phyloP scores from a whole-genome alignment of 768 basidiomycete species.

The Agrocybe praecox region DNA sequence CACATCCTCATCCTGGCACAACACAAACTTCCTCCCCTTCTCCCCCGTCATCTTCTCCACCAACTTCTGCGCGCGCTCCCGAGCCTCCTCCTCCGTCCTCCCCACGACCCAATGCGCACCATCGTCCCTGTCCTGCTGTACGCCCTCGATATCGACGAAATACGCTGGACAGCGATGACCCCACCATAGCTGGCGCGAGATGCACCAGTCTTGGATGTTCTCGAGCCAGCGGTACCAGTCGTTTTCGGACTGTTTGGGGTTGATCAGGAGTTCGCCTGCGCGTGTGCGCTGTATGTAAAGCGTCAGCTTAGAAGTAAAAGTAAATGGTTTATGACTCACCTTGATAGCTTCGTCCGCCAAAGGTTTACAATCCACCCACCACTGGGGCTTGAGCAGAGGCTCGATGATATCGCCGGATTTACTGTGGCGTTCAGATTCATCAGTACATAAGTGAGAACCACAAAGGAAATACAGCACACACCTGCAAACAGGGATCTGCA shows the following conservation, averaged over 20 bases:
- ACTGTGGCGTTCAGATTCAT: conserved; percentile 36
- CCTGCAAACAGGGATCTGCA: conserved; percentile 96
- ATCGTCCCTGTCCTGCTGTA: conserved; percentile 70
- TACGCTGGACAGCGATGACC: conserved; percentile 97
- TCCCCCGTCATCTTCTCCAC: no score
- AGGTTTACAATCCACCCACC: conserved; percentile 96
- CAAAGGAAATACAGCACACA: conserved; percentile 33
- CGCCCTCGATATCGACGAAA: conserved; percentile 83
- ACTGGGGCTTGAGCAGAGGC: conserved; percentile 93
- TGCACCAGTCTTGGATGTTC: conserved; percentile 97
- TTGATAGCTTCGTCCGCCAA: conserved; percentile 89
- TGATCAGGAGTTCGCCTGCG: conserved; percentile 83
- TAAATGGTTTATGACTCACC: no score
- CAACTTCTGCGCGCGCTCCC: conserved; percentile 67
- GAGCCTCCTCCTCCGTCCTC: conserved; percentile 75
- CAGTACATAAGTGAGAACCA: not conserved
- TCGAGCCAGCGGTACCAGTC: conserved; percentile 98
- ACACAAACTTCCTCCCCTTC: conserved; percentile 62
- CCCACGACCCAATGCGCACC: conserved; percentile 93
- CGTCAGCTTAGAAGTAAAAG: no score
- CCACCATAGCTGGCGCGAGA: conserved; percentile 99
- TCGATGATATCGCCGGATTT: conserved; percentile 98
- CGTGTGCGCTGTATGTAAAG: conserved; percentile 66
- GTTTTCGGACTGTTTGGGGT: conserved; percentile 83
- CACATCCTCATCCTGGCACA: conserved; percentile 96